Evolutionary conservation across 1,284 basidiomycete genomes (phyloP).

Genomic region (Hemileia vastatrix): DNA sequence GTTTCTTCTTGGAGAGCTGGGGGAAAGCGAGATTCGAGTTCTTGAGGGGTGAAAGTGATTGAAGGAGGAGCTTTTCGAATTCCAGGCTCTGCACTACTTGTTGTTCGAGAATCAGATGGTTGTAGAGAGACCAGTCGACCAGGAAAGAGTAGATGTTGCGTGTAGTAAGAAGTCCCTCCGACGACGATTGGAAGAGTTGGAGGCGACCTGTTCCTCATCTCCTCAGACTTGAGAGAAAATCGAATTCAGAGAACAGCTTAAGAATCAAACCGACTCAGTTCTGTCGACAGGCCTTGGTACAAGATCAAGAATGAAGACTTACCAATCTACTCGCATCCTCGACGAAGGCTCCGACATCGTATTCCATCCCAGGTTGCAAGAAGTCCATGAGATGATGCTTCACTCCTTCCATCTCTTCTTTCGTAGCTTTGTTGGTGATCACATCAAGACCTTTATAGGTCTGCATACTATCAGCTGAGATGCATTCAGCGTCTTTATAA

Average conservation of each 20-base stretch:
- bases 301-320: slow-evolving; percentile 34
- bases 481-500: slow-evolving; percentile 50
- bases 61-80: slow-evolving; percentile 7
- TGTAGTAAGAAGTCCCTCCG: slow-evolving; percentile 93
- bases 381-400: slow-evolving; percentile 82
- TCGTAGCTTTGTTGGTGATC: slow-evolving; percentile 86
- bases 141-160: slow-evolving; percentile 65
- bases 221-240: slow-evolving; percentile 54
- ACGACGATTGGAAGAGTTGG: slow-evolving; percentile 72
- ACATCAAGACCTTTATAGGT: slow-evolving; percentile 86
- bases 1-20: slow-evolving; percentile 50
- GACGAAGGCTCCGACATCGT: slow-evolving; percentile 50
- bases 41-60: slow-evolving; percentile 21
- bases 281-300: slow-evolving; percentile 45
- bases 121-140: slow-evolving; percentile 36
- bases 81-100: no score
- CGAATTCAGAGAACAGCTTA: slow-evolving; percentile 4
- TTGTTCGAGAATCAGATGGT: not conserved
- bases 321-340: slow-evolving; percentile 36
- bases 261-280: not conserved
- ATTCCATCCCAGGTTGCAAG: slow-evolving; percentile 72
- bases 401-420: slow-evolving; percentile 64
- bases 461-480: slow-evolving; percentile 97
- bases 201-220: slow-evolving; percentile 55
- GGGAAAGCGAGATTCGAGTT: slow-evolving; percentile 3